Base-by-base conservation (phyloP, 305 asterid species). In the Fraxinus greggii region DNA sequence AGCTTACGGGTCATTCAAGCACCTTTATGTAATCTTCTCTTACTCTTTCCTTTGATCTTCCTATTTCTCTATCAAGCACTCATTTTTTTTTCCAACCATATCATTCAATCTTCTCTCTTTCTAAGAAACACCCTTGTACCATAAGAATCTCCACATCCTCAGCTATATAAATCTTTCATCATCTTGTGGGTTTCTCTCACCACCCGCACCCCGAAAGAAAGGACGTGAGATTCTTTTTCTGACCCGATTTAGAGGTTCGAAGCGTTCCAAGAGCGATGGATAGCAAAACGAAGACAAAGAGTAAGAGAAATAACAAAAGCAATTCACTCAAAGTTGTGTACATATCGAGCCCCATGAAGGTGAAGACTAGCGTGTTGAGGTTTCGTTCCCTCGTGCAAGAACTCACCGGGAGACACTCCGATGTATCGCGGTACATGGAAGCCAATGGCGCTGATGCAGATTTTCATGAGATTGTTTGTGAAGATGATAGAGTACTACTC, bases 341-440 rank as follows among this genome's bases (percentile, higher is more conserved):
- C 91, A 94, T 94, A 80, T 94, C 98, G 1, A 92, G 88, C 54
- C 98, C 98, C 0, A 91, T 94, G 98, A 92, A 89, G 88, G 98
- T 94, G 12, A 83, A 89, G 79, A 91, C 98, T 0, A 92, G 93
- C 82, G 91, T 90, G 0, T 79, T 95, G 0, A 81, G 87, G 75
- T 94, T 94, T 73, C 86, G 95, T 10, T 78, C 95, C 9, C 87
- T 94, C 1, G 98, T 94, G 31, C 97, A 94, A 76, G 83, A 92
- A 72, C 93, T 94, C 75, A 94, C 98, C 0, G 98, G 98, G 0
- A 88, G 83, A 76, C 82, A 94, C 35, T 92, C 97, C 1, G 92
- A 94, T 51, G 78, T 90, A 61, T 86, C 85, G 0, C 84, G 63
- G 5, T 89, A 85, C 87, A 79, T 88, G 82, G 93, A 88, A 13